Conservation (phyloP, 192 early-diverging fungal genomes). For the Backusella tuberculispora region DNA sequence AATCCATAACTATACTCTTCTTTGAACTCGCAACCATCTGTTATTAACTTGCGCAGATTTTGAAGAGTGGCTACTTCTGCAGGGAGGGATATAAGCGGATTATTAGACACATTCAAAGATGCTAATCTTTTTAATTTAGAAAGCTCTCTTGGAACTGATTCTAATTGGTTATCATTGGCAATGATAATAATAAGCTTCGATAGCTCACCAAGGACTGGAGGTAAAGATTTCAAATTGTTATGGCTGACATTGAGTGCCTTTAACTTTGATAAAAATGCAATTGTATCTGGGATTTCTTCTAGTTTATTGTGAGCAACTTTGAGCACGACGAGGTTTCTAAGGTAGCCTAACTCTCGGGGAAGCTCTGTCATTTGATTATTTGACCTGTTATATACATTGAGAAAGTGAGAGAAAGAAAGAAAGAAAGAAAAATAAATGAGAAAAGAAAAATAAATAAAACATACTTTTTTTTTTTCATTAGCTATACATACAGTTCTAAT, state of each 20-base stretch:
- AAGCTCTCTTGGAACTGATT: constrained; percentile 34
- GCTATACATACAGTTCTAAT: not conserved
- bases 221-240: constrained; percentile 66
- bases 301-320: constrained; percentile 67
- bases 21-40: constrained; percentile 55
- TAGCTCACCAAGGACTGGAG: constrained; percentile 60
- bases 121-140: constrained; percentile 61
- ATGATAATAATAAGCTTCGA: constrained; percentile 64
- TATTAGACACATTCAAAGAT: constrained; percentile 66
- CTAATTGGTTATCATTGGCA: constrained; percentile 56
- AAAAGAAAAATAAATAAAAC: not conserved
- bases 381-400: not conserved
- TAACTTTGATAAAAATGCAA: constrained; percentile 67
- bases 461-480: too few species aligned
- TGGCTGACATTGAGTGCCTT: constrained; percentile 63
- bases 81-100: constrained; percentile 69
- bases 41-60: constrained; percentile 56
- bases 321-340: constrained; percentile 59
- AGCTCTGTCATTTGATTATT: constrained; percentile 22
- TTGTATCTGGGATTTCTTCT: constrained; percentile 62
- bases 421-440: constrained; percentile 16
- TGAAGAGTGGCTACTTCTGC: constrained; percentile 72
- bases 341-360: constrained; percentile 54
- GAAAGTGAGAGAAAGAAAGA: not conserved
- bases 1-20: constrained; percentile 48